Evolutionary conservation across 306 rosid species (phyloP).

Genomic region (Crotalaria pallida): DNA sequence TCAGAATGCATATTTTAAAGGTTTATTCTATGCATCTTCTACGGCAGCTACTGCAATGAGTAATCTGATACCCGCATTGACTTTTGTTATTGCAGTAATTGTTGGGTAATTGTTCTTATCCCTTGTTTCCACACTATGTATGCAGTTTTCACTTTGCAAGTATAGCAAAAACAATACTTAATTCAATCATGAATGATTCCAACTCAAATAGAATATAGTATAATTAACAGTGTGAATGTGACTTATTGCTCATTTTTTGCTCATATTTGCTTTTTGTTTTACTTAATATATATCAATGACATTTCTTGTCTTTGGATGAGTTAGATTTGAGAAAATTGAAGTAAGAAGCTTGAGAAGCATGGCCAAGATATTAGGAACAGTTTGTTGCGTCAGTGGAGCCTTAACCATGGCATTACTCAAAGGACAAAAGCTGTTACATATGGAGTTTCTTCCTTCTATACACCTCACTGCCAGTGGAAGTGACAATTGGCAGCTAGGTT

Average conservation of each 20-base stretch:
- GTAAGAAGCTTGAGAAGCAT: constrained; percentile 41
- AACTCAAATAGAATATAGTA: not conserved
- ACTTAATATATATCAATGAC: not conserved
- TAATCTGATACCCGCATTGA: constrained; percentile 61
- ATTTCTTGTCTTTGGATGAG: not conserved
- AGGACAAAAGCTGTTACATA: constrained; percentile 55
- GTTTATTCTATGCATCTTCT: constrained; percentile 55
- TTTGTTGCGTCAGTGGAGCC: constrained; percentile 62
- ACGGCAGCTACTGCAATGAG: constrained; percentile 59
- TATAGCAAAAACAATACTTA: not conserved
- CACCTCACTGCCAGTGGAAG: constrained; percentile 18
- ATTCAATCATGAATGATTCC: not conserved
- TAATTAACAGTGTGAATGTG: not conserved
- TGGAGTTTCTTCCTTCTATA: constrained; percentile 23
- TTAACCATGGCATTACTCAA: constrained; percentile 58
- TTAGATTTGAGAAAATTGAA: constrained; percentile 52
- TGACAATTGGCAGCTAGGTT: constrained; percentile 47
- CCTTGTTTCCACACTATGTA: not conserved
- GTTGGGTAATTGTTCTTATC: constrained; percentile 41
- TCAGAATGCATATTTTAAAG: constrained; percentile 63
- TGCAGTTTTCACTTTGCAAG: not conserved
- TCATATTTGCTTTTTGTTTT: not conserved
- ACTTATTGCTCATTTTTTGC: not conserved
- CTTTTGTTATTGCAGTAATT: constrained; percentile 53
- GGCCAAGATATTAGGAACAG: constrained; percentile 59